Percentiles rank a stretch among this genome's conserved stretches.
Evolutionary conservation across 2,329 filamentous ascomycete genomes (phyloP).

Genomic region (Aspergillus sp.): DNA sequence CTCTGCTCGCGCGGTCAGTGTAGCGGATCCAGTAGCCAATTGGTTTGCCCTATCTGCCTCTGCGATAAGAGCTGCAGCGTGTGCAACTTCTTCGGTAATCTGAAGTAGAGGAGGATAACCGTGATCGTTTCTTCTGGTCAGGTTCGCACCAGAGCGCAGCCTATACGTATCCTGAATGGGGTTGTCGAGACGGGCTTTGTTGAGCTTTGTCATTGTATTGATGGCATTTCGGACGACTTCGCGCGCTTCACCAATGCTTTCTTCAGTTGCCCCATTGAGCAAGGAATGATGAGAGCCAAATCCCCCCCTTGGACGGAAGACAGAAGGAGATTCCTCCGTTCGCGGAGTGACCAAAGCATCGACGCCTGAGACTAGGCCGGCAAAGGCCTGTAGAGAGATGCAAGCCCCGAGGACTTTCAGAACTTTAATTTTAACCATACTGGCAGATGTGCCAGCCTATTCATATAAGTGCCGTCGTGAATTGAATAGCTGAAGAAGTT

Average conservation of each 20-base stretch:
- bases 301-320: not conserved
- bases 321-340: not conserved
- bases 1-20: not conserved
- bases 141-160: not conserved
- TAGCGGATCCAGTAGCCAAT: not conserved
- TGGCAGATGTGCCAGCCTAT: not conserved
- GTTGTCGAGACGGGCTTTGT: constrained; percentile 11
- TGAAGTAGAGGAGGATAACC: constrained; percentile 3
- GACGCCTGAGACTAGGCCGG: not conserved
- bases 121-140: not conserved
- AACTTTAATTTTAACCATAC: not conserved
- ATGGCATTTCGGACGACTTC: constrained; percentile 9
- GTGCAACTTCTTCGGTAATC: constrained; percentile 8
- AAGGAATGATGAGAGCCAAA: not conserved
- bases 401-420: not conserved
- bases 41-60: constrained; percentile 4
- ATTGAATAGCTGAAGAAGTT: no score
- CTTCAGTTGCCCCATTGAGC: not conserved
- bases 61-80: constrained; percentile 12
- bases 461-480: not conserved
- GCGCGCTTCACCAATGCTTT: constrained; percentile 8
- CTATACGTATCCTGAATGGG: constrained; percentile 1
- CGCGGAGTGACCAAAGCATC: not conserved
- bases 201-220: constrained; percentile 11
- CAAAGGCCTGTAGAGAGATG: not conserved